Base-by-base conservation (phyloP, 225 moss, liverwort and hornwort genomes). In the Polytrichum formosum region DNA sequence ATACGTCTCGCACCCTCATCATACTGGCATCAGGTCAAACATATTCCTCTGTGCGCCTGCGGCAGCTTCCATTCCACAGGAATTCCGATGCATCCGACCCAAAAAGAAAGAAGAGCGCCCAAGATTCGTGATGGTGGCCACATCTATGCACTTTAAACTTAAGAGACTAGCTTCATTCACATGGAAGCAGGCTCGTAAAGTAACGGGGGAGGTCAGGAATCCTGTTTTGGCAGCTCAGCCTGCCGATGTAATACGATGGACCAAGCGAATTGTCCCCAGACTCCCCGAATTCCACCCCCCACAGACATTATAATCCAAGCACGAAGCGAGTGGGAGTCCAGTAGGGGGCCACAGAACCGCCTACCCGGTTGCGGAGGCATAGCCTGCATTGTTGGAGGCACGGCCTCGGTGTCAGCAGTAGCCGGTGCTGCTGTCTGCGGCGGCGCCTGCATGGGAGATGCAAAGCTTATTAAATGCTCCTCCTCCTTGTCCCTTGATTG, bases 301-400 rank as follows among this genome's bases (percentile, higher is more conserved):
- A 58, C 21, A 46, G 13, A 46, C 46, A 46, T 46, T 46, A 46
- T 46, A 46, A 46, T 46, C 46, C 46, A 46, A 46, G 46, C 46
- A 46, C 46, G 46, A 46, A 13, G 4, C 46, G 46, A 46, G 46
- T 46, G 46, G 46, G 46, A 46, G 13, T 61, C 30, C 27, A 27
- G 63, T n/a, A 61, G 18, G 66, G 69, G 79, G 74, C 71, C 82
- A 65, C 64, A 65, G 61, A 77, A 70, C 29, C 27, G 64, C 74
- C 71, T 73, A 89, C 89, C 89, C 73, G 86, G 76, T 72, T 81
- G 85, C 67, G 77, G 66, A 67, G 86, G 83, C 79, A 89, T 75
- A 79, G 81, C 81, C 81, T 86, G 89, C 81, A 89, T 86, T 81
- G 85, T 86, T 75, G 84, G 81, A 81, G 81, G 82, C 71, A 63